Evolutionary conservation across 495 filamentous ascomycete species (phyloP).

Genomic region (Neurospora discreta): DNA sequence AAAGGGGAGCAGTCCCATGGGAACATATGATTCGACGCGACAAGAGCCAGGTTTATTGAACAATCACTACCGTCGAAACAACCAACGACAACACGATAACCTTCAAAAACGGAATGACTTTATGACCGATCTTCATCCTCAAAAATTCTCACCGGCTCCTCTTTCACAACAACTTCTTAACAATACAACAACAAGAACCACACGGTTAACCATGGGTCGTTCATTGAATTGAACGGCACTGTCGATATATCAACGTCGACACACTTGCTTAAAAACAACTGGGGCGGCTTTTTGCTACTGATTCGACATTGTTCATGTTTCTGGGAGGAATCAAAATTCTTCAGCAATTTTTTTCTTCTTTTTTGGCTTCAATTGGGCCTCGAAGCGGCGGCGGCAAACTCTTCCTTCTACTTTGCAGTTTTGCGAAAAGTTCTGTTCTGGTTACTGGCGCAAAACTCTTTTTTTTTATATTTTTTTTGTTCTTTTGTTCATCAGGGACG

Average conservation of each 20-base stretch:
- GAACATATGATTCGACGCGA: conserved; percentile 10
- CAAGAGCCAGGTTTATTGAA: background rate
- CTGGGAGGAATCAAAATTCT: background rate
- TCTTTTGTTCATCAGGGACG: background rate
- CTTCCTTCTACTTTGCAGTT: background rate
- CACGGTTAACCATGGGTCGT: background rate
- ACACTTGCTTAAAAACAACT: background rate
- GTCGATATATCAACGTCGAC: background rate
- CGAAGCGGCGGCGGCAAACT: background rate
- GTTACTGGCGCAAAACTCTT: background rate
- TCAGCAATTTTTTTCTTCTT: background rate
- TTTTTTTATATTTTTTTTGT: no score
- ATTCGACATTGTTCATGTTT: background rate
- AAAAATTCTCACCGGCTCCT: background rate
- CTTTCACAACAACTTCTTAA: background rate
- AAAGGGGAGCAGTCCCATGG: conserved; percentile 7
- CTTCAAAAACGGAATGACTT: background rate
- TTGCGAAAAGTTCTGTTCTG: background rate
- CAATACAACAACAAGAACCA: background rate
- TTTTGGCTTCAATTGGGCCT: background rate
- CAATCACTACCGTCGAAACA: background rate
- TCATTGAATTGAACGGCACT: background rate
- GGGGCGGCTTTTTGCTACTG: background rate
- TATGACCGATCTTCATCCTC: background rate
- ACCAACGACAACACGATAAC: background rate